A percentile compares a stretch with the other conserved stretches of the same genome.
Conservation (phyloP, 441 rosid genomes). For the Corymbia citriodora region DNA sequence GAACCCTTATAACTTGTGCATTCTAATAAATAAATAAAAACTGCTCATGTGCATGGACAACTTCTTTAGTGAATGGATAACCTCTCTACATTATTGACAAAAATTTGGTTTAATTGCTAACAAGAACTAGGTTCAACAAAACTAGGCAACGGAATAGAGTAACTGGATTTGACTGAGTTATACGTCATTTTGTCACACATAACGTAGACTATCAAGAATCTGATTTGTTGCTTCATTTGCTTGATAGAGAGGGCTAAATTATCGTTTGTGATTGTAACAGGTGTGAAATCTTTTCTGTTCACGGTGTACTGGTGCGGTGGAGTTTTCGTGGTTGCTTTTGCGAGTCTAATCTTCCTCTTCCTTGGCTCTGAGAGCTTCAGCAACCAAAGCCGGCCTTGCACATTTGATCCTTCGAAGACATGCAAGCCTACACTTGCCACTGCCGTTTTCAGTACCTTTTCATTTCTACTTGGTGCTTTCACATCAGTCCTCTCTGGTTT, state of each 20-base stretch:
- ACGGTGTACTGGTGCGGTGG: background rate
- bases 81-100: too few relatives aligned
- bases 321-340: slow-evolving; percentile 1
- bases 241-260: background rate
- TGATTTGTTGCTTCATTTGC: background rate
- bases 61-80: too few relatives aligned
- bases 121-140: too few relatives aligned
- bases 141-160: too few relatives aligned
- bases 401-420: background rate
- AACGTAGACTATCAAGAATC: too few relatives aligned
- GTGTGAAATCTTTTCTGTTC: background rate
- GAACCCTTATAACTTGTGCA: too few relatives aligned
- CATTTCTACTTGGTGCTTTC: slow-evolving; percentile 4
- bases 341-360: background rate
- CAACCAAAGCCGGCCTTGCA: background rate
- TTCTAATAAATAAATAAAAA: too few relatives aligned
- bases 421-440: slow-evolving; percentile 8
- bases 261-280: background rate
- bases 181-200: too few relatives aligned
- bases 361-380: slow-evolving; percentile 3
- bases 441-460: background rate
- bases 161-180: too few relatives aligned
- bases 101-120: too few relatives aligned
- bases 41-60: too few relatives aligned
- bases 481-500: slow-evolving; percentile 4